Base-by-base conservation (phyloP, 768 basidiomycete species). In the Chalciporus pseudorubinellus region DNA sequence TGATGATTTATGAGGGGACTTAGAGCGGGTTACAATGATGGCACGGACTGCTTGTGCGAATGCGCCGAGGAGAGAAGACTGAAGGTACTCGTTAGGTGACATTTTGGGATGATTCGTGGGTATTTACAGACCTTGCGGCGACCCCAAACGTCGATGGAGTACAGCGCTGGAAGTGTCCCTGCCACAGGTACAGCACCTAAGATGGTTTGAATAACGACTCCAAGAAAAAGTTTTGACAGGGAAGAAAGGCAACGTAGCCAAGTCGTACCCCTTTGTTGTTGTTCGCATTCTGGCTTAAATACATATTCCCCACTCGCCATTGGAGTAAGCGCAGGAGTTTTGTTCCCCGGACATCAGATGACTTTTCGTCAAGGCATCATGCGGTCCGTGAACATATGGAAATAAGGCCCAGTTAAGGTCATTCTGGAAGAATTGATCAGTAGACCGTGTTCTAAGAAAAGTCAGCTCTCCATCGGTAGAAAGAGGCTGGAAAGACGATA, bases 181-280 rank as follows among this genome's bases (percentile, higher is more conserved):
- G 74, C 78, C 10, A 91, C 82, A 1, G 87, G 87, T 10, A 90
- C 85, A 1, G 72, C 87, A n/a, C 86, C 87, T 20, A 89, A 73
- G 50, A 88, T 84, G 9, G 79, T 77, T 61, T 89, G 88, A 57
- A 89, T 87, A n/a, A 82, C 76, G 44, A 29, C 31, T 41, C 46
- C 16, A 48, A 22, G 41, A 46, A 42, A 14, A 22, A 11, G 12
- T 16, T 33, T 16, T n/a, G 31, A 40, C 19, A 28, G 34, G 33
- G 9, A 48, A 42, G 42, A 28, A 40, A 31, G 16, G 22, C 29
- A 31, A 36, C 16, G 34, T n/a, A 36, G 33, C 43, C 19, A 2
- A 24, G 21, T 24, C 21, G 44, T 38, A 14, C 10, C 13, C 20
- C 18, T 24, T 36, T 41, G 50, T 39, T 22, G 29, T 8, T 24